Conservation (phyloP, 345 rosid genomes). For the Acer yangbiense region DNA sequence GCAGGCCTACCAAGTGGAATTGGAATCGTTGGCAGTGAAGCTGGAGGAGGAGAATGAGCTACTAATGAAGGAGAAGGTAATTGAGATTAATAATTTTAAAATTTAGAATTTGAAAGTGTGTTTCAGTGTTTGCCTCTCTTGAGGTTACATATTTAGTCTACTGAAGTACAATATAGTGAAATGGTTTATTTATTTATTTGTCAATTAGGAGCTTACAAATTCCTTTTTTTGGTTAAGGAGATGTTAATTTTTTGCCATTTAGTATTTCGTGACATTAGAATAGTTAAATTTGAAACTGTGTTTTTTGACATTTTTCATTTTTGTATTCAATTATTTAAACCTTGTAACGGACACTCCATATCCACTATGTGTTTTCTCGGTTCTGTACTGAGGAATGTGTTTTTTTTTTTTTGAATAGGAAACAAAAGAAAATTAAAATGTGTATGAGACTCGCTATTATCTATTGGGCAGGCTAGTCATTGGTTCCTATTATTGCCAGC, state of each 20-base stretch:
- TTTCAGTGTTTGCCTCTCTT: neutral
- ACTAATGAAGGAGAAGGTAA: slow-evolving; percentile 75
- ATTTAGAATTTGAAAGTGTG: no score
- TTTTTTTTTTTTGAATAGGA: no score
- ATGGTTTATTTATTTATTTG: neutral
- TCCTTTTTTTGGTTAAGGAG: neutral
- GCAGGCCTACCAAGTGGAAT: slow-evolving; percentile 89
- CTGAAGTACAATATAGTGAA: neutral
- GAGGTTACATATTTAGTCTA: neutral
- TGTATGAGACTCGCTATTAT: neutral
- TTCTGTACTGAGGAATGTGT: neutral
- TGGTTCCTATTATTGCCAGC: no score
- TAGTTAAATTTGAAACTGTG: neutral
- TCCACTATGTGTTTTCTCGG: neutral
- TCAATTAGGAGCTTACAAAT: neutral
- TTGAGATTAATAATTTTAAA: neutral
- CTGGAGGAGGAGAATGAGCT: slow-evolving; percentile 77
- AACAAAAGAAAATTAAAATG: no score
- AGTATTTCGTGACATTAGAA: neutral
- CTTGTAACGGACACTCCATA: neutral
- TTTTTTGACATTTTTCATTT: neutral
- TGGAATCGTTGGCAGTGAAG: slow-evolving; percentile 72
- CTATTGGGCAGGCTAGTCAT: no score
- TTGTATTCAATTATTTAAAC: neutral
- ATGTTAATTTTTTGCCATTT: neutral